Conservation (phyloP, 805 yeast genomes). For the Blastobotrys terrestris region DNA sequence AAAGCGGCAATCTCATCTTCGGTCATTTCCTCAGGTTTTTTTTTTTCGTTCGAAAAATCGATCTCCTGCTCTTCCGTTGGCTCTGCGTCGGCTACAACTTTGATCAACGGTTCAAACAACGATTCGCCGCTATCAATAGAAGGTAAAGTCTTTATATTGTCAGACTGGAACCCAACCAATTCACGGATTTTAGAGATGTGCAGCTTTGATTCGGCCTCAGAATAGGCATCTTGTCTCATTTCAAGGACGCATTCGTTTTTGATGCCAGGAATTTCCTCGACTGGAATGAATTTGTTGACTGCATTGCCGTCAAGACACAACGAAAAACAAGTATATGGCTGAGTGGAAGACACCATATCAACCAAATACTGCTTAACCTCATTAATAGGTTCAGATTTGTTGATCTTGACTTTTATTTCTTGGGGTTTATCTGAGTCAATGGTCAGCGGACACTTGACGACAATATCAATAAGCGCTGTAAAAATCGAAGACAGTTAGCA, state of each 20-base stretch:
- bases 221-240: constrained; percentile 52
- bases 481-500: no score
- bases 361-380: constrained; percentile 55
- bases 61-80: constrained; percentile 15
- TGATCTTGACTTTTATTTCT: constrained; percentile 9
- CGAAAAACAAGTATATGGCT: constrained; percentile 52
- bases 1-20: constrained; percentile 12
- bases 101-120: constrained; percentile 32
- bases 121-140: constrained; percentile 44
- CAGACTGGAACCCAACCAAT: constrained; percentile 42
- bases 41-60: neutral
- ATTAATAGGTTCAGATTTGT: constrained; percentile 40
- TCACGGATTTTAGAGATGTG: constrained; percentile 65
- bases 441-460: neutral
- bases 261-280: constrained; percentile 28
- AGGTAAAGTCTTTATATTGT: constrained; percentile 33
- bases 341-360: constrained; percentile 51
- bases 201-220: constrained; percentile 50
- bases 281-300: constrained; percentile 31
- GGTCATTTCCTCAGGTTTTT: constrained; percentile 9
- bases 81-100: constrained; percentile 12
- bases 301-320: constrained; percentile 34
- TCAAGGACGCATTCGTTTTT: constrained; percentile 36
- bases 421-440: neutral
- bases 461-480: constrained; percentile 1